Base-by-base conservation (phyloP, 805 yeast genomes). In the Wickerhamiella bombiphila region DNA sequence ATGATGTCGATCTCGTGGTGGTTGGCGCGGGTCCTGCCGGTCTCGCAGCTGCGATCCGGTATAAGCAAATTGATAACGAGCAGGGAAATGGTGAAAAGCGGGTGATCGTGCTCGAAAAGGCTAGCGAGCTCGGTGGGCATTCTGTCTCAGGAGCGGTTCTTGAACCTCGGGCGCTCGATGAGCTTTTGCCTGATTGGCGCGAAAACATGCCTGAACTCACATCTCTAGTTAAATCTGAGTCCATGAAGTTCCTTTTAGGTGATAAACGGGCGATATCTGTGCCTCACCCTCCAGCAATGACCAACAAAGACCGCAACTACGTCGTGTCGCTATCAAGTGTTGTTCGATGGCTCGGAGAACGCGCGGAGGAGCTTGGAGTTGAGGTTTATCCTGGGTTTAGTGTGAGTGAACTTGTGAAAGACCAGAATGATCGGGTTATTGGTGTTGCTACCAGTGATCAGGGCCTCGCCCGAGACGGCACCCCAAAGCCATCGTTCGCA, bases 1-100 rank as follows among this genome's bases (percentile, higher is more conserved):
- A 91, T 53, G 70, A 72, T 22, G 95, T 82, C 11, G 98, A 91
- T 57, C 94, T 91, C 17, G 80, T 93, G 51, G 83, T 91, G 36
- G 94, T 91, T 2, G 98, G 98, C 31, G 97, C 93, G 25, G 98
- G 98, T 0, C 97, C 97, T 5, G 93, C 97, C 1, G 98, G 98
- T 3, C 13, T 91, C 36, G 86, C 95, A 1, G 78, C 98, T 2
- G 97, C 97, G 9, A 91, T 91, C 44, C 69, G 71, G 47, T 64
- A 83, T 42, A 91, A 91, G 57, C 95, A 86, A 55, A 60, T 88
- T 25, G 95, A 86, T 52, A 62, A 68, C 38, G 76, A 70, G 44
- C 59, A 66, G 21, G 79, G 77, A 1, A 16, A 30, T 22, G 79
- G 81, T 16, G 79, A 74, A 35, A 60, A 83, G 35, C 66, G 98